Base-by-base conservation (phyloP, 2,329 filamentous ascomycete genomes). In the Zymoseptoria ardabiliae region DNA sequence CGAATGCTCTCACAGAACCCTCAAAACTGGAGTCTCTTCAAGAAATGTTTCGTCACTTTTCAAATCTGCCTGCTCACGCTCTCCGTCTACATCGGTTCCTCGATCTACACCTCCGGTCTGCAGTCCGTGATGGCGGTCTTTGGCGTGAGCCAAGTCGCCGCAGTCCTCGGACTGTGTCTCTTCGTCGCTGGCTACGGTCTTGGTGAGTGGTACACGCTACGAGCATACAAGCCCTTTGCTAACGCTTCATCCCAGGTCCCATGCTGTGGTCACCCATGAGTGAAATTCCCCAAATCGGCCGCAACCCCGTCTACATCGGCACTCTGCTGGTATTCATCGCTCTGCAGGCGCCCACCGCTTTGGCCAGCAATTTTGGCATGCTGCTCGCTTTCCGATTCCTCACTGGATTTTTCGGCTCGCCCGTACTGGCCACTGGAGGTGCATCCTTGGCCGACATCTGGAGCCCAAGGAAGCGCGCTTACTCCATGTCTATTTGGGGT, bases 361-460 rank as follows among this genome's bases (percentile, higher is more conserved):
- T 79, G n/a, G 77, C 78, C 0, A 72, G 71, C 45, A 82, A 82
- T 61, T 77, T 83, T 53, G 78, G 76, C 5, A 81, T 81, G 71
- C 70, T 85, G 0, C 70, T 84, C 0, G 78, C 75, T 2, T 77
- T 83, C 49, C 77, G 81, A 6, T 82, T 82, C 65, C 61, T 83
- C 0, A 78, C 77, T 0, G 81, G 80, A 0, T 80, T 82, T 64
- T 75, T 81, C 62, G 79, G 79, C 1, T 74, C 71, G 0, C 77
- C 78, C 0, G 72, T 72, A 0, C 72, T 79, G 0, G 78, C 78
- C 0, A 79, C 76, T 0, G 77, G 77, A 2, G 78, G 73, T 50
- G 78, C 78, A 5, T 75, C 75, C 0, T 69, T 79, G 10, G 70
- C 68, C 0, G 78, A 80, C 57, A 77, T 79, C 28, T 79, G 74